phyloP scores from a whole-genome alignment of 129 eudicot genomes.

The Mikania micrantha region DNA sequence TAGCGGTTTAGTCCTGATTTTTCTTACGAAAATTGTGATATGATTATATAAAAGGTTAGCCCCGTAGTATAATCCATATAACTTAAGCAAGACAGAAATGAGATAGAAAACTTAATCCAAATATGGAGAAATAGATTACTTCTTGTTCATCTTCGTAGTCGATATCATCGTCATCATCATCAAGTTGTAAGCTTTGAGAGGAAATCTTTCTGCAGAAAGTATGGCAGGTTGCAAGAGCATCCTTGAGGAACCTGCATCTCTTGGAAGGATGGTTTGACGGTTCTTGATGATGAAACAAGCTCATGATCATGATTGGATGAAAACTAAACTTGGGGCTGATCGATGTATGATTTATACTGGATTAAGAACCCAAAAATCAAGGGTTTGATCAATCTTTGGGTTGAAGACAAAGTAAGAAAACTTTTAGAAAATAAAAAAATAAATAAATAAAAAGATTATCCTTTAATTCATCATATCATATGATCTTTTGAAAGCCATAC shows the following conservation, averaged over 20 bases:
- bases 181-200: slow-evolving; percentile 24
- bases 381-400: slow-evolving; percentile 47
- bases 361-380: slow-evolving; percentile 11
- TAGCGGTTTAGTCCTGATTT: too few relatives aligned
- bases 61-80: background rate
- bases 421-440: slow-evolving; percentile 11
- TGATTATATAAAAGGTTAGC: too few relatives aligned
- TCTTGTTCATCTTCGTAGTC: slow-evolving; percentile 61
- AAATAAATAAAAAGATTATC: slow-evolving; percentile 17
- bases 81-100: background rate
- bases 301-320: slow-evolving; percentile 20
- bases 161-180: slow-evolving; percentile 31
- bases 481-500: slow-evolving; percentile 21
- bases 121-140: slow-evolving; percentile 36
- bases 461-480: slow-evolving; percentile 15
- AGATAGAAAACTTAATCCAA: background rate
- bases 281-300: slow-evolving; percentile 37
- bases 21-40: too few relatives aligned
- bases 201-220: slow-evolving; percentile 36
- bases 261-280: slow-evolving; percentile 41
- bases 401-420: slow-evolving; percentile 65
- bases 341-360: slow-evolving; percentile 20
- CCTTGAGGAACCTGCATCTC: slow-evolving; percentile 54
- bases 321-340: background rate
- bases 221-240: slow-evolving; percentile 57